A percentile compares a stretch with the other conserved stretches of the same genome.
Conservation (phyloP, 2,329 filamentous ascomycete genomes). For the Catunica adiposa region DNA sequence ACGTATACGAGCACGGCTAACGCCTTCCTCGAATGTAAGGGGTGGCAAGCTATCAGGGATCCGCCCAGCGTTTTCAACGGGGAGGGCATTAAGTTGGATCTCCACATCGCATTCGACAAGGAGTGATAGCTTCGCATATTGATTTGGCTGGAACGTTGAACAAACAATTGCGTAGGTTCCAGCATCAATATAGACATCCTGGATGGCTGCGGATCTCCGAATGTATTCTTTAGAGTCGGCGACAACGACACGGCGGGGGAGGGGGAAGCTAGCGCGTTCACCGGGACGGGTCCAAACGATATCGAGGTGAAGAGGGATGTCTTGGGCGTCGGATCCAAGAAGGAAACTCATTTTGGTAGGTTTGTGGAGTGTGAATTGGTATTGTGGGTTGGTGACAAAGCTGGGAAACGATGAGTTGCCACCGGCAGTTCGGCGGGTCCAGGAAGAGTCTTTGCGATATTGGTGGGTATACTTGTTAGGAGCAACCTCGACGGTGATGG, state of each 20-base stretch:
- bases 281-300: slow-evolving; percentile 58
- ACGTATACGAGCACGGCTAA: slow-evolving; percentile 25
- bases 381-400: slow-evolving; percentile 83
- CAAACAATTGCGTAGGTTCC: slow-evolving; percentile 78
- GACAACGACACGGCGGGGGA: slow-evolving; percentile 62
- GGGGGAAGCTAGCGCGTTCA: slow-evolving; percentile 44
- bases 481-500: slow-evolving; percentile 46
- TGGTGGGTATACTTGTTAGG: slow-evolving; percentile 40
- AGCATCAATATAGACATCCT: slow-evolving; percentile 41
- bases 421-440: slow-evolving; percentile 67
- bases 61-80: slow-evolving; percentile 58
- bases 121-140: slow-evolving; percentile 58
- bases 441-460: slow-evolving; percentile 45
- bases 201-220: slow-evolving; percentile 56
- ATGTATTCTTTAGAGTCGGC: slow-evolving; percentile 79
- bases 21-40: slow-evolving; percentile 32
- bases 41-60: slow-evolving; percentile 43
- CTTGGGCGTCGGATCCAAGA: slow-evolving; percentile 48
- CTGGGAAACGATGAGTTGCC: slow-evolving; percentile 62
- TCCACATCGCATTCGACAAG: slow-evolving; percentile 46
- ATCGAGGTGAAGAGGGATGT: slow-evolving; percentile 69
- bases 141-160: slow-evolving; percentile 74
- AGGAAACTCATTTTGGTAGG: slow-evolving; percentile 53
- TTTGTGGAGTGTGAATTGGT: slow-evolving; percentile 42
- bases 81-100: slow-evolving; percentile 41